A percentile compares a stretch with the other conserved stretches of the same genome.
phyloP scores from a whole-genome alignment of 2,329 filamentous ascomycete genomes.

The Cyphellophora europaea region DNA sequence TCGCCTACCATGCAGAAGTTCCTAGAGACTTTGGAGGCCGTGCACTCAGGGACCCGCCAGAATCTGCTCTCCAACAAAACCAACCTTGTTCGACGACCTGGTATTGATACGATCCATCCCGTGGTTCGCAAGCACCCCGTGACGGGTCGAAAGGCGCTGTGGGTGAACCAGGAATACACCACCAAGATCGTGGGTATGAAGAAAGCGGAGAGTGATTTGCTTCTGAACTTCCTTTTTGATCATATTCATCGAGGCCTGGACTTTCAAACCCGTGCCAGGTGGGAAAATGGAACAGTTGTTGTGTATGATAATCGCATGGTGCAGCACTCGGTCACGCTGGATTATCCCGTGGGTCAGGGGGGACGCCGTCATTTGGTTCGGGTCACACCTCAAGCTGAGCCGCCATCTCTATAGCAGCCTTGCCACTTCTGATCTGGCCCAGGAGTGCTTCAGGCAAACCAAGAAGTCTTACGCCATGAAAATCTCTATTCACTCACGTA shows the following conservation, averaged over 20 bases:
- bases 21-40: constrained; percentile 23
- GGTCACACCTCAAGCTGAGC: too few relatives aligned
- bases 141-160: constrained; percentile 20
- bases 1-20: constrained; percentile 28
- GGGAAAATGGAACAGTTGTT: constrained; percentile 16
- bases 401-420: too few relatives aligned
- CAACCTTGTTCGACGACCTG: constrained; percentile 36
- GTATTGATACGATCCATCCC: constrained; percentile 32
- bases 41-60: constrained; percentile 30
- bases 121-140: constrained; percentile 44
- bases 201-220: constrained; percentile 16
- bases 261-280: constrained; percentile 18
- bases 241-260: constrained; percentile 23
- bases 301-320: constrained; percentile 27
- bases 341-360: constrained; percentile 43
- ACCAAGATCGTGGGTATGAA: constrained; percentile 19
- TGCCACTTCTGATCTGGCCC: too few relatives aligned
- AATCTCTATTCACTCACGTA: too few relatives aligned
- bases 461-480: too few relatives aligned
- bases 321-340: constrained; percentile 36
- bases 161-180: constrained; percentile 17
- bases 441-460: too few relatives aligned
- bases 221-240: constrained; percentile 26
- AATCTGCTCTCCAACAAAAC: constrained; percentile 50
- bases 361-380: constrained; percentile 61